Conservation (phyloP, 306 rosid species). For the Sicyos edulis region DNA sequence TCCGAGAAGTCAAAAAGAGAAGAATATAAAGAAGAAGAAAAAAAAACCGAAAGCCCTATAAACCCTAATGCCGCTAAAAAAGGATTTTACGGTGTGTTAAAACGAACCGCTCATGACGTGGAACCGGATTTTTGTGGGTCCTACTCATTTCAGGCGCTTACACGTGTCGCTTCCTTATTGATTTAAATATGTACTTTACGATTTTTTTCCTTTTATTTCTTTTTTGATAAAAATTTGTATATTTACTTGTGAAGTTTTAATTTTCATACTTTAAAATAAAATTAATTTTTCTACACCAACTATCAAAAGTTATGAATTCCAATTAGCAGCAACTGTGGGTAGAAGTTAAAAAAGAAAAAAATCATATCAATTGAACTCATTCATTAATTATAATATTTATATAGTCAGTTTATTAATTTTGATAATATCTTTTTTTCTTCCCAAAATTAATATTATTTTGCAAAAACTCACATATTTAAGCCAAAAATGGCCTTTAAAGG, state of each 20-base stretch:
- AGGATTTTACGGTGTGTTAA: neutral
- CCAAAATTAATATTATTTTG: no score
- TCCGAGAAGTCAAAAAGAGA: neutral
- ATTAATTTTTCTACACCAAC: no score
- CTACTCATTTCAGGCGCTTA: neutral
- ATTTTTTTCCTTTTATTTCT: neutral
- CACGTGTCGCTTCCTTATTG: neutral
- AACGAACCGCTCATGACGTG: slow-evolving; percentile 2
- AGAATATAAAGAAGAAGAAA: neutral
- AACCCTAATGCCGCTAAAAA: slow-evolving; percentile 17
- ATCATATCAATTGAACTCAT: no score
- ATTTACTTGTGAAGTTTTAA: neutral
- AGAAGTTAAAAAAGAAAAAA: no score
- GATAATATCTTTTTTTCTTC: no score
- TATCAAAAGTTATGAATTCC: no score
- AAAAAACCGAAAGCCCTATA: slow-evolving; percentile 13
- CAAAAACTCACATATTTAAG: no score
- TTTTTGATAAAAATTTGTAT: neutral
- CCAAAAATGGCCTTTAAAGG: no score
- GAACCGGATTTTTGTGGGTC: neutral
- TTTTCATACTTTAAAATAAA: no score
- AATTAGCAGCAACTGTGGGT: no score
- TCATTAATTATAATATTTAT: no score
- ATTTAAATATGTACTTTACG: neutral
- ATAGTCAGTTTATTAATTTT: no score